Base-by-base conservation (phyloP, 225 moss, liverwort and hornwort species). In the Neckera pumila region DNA sequence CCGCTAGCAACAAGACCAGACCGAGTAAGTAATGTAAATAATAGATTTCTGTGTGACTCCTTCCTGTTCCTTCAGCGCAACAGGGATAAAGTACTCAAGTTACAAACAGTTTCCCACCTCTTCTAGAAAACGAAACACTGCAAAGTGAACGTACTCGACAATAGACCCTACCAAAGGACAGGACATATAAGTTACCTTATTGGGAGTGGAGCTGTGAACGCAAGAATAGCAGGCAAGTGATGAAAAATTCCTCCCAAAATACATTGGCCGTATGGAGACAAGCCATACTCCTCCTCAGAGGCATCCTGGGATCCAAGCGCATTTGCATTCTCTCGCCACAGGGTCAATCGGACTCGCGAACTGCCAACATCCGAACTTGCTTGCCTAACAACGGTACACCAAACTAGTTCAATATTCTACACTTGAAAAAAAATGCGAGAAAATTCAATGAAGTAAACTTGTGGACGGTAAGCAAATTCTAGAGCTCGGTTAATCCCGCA, bases 231-330 rank as follows among this genome's bases (percentile, higher is more conserved):
- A 65, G 98, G 96, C 82, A 98, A 88, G 88, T 98, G 96, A 77
- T 95, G 91, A 63, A 95, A 93, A 88, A 98, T 79, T 36, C 98
- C 98, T 87, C 96, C 98, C 73, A 96, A 64, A 54, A 96, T 95
- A 47, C 91, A 90, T 64, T 87, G 67, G 70, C 95, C 98, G 11
- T 67, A 87, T 54, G 90, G 89, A 85, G 98, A 95, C 81, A 98
- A 89, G 76, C 96, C 96, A 87, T 94, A 86, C 66, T 93, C 91
- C 58, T 90, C 90, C 61, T 84, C 38, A 33, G 93, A 84, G 49
- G 33, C 43, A 30, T 91, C 89, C 36, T 87, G 90, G 65, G 94
- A 88, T 64, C 87, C 73, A 22, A 98, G 92, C 2, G 90, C 94
- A 80, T 98, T 96, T 38, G 73, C 85, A 70, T 94, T 91, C 9